Base-by-base conservation (phyloP, 192 early-diverging fungal genomes). In the Piromyces sp. region DNA sequence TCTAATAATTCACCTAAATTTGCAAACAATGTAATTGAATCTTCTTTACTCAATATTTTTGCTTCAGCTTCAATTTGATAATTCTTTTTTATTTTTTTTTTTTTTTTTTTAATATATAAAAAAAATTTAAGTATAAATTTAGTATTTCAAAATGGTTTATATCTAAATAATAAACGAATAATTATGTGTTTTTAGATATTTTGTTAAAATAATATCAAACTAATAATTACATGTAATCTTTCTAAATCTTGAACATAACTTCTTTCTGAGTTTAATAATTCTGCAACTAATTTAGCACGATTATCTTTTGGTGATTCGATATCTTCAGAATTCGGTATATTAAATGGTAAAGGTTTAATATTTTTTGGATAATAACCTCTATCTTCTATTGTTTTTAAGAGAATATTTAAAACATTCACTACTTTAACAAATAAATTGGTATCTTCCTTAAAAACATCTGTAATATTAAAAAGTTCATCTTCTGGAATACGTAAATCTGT, bases 341-440 rank as follows among this genome's bases (percentile, higher is more conserved):
- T 68, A 68, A 68, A 68, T n/a, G 51, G 51, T 68, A 68, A 68
- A 22, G 51, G 51, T n/a, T 68, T 11, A 26, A 19, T 68, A 68
- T 68, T 26, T 68, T 68, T 3, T 68, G 51, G 51, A 68, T 68
- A 68, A 68, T 11, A 68, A 22, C 58, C 83, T 83, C 79, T 80
- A 28, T 68, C 51, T n/a, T 68, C 51, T 26, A 68, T 68, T 68
- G 51, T n/a, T 68, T 68, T 68, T 68, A 68, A 11, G 22, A 68
- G 51, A 11, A 68, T 68, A 68, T 68, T 68, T 68, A 68, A 28
- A 26, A 68, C 51, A 68, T 68, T 68, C 0, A 68, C 51, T 86
- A 95, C 96, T 91, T 96, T 99, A 82, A 99, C 94, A 85, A 98
- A 96, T 82, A 92, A 94, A 86, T 96, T 97, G 33, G 96, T 99